These are phyloP conservation scores for Brassica cretica DNA, from an alignment of 345 rosid species.

Conservation along the genomic window DNA sequence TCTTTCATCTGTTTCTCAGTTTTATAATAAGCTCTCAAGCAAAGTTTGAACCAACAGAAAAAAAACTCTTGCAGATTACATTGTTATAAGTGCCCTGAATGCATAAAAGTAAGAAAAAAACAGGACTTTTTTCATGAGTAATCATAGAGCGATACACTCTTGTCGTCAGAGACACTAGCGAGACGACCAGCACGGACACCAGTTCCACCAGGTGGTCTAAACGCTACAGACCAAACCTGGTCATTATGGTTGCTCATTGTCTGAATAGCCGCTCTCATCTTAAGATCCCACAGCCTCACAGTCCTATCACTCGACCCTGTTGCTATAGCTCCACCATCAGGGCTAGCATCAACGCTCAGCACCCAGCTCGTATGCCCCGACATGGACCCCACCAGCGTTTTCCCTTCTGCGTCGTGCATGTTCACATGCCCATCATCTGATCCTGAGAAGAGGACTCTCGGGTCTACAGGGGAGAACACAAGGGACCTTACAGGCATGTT, in stretches of 20 bases:
- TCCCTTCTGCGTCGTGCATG: conserved; percentile 90
- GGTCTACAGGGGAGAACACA: conserved; percentile 74
- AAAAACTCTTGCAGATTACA: conserved; percentile 27
- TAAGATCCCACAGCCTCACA: conserved; percentile 94
- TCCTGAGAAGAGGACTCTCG: conserved; percentile 73
- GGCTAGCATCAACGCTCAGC: conserved; percentile 87
- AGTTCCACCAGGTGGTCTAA: conserved; percentile 58
- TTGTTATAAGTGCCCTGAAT: conserved; percentile 23
- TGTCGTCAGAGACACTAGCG: conserved; percentile 94
- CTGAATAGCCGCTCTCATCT: conserved; percentile 89
- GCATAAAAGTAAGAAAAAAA: background rate
- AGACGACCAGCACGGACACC: conserved; percentile 61
- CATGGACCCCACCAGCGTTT: conserved; percentile 68
- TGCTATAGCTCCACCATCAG: conserved; percentile 81
- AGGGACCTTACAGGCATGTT: conserved; percentile 91
- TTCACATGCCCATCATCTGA: conserved; percentile 91
- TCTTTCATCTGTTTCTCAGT: conserved; percentile 27
- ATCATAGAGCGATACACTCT: conserved; percentile 84
- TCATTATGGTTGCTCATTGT: conserved; percentile 87
- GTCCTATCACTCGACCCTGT: conserved; percentile 95
- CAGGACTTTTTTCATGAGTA: conserved; percentile 51
- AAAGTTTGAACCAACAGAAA: conserved; percentile 25
- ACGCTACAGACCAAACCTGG: conserved; percentile 94
- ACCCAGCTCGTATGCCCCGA: conserved; percentile 96
- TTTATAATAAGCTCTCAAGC: conserved; percentile 27